Conservation (phyloP, 2,329 filamentous ascomycete genomes). For the Chaetomium globosum region DNA sequence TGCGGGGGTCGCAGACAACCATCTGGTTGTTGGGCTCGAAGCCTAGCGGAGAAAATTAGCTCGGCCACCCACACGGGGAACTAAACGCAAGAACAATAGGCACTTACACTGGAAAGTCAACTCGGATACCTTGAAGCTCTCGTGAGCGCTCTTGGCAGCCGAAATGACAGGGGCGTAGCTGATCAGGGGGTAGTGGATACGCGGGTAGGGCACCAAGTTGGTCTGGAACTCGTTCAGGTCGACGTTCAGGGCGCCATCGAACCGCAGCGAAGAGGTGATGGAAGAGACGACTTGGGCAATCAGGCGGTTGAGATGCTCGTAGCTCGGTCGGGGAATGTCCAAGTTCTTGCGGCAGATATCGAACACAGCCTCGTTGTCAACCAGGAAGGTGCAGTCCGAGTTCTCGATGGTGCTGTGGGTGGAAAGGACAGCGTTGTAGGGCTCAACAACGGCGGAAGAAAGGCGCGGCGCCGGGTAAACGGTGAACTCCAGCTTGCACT, state of each 20-base stretch:
- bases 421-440: conserved; percentile 73
- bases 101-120: conserved; percentile 71
- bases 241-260: conserved; percentile 72
- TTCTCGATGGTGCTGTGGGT: conserved; percentile 77
- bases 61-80: not conserved
- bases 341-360: conserved; percentile 74
- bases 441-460: conserved; percentile 71
- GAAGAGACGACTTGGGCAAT: conserved; percentile 76
- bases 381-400: conserved; percentile 77
- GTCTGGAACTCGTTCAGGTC: conserved; percentile 79
- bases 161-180: conserved; percentile 73
- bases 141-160: conserved; percentile 75
- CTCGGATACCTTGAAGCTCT: conserved; percentile 84
- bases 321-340: conserved; percentile 68
- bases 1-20: conserved; percentile 73
- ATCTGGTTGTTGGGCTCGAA: conserved; percentile 80
- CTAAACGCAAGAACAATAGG: not conserved
- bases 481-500: conserved; percentile 75
- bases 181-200: conserved; percentile 74
- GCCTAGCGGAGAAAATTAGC: conserved; percentile 48
- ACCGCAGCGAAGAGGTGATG: conserved; percentile 72
- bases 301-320: conserved; percentile 71
- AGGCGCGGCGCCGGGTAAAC: conserved; percentile 72
- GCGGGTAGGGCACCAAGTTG: conserved; percentile 72
- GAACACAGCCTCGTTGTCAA: conserved; percentile 75